These are phyloP conservation scores for Heliosperma pusillum DNA, from an alignment of 148 eudicot species.

Conservation along the genomic window DNA sequence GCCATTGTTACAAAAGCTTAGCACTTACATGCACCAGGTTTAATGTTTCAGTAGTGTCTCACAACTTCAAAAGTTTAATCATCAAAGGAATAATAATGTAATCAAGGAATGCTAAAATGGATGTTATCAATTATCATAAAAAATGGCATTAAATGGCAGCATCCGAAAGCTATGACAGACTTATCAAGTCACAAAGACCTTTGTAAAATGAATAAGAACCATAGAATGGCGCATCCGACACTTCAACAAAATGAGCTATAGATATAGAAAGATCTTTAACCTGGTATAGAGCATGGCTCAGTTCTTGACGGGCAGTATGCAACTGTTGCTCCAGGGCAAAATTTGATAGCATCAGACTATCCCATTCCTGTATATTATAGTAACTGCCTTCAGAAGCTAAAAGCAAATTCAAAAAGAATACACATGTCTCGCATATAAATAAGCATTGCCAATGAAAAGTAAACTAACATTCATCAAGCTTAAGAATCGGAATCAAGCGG, in stretches of 20 bases:
- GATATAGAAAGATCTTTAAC: constrained; percentile 28
- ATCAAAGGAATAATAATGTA: background rate
- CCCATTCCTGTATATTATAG: constrained; percentile 71
- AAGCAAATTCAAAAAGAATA: background rate
- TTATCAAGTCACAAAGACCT: background rate
- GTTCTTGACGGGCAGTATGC: constrained; percentile 93
- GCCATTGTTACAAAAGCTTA: background rate
- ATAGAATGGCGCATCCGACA: background rate
- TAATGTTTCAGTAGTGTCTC: background rate
- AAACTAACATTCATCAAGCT: background rate
- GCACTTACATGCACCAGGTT: background rate
- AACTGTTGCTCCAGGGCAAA: constrained; percentile 93
- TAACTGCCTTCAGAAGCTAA: constrained; percentile 14
- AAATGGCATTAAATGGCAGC: background rate
- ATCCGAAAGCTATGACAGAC: background rate
- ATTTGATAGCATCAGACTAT: constrained; percentile 88
- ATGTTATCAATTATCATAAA: too few relatives aligned
- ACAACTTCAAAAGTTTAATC: background rate
- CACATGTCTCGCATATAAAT: background rate
- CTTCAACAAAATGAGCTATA: background rate
- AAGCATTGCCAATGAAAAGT: background rate
- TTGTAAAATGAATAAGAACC: background rate
- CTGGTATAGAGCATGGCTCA: constrained; percentile 98
- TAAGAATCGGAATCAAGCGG: background rate
- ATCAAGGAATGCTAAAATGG: background rate